Evolutionary conservation across 164 flowering plant species (phyloP), one percentile per base, ranked within the genome.

Genomic region (Vitis labrusca): DNA sequence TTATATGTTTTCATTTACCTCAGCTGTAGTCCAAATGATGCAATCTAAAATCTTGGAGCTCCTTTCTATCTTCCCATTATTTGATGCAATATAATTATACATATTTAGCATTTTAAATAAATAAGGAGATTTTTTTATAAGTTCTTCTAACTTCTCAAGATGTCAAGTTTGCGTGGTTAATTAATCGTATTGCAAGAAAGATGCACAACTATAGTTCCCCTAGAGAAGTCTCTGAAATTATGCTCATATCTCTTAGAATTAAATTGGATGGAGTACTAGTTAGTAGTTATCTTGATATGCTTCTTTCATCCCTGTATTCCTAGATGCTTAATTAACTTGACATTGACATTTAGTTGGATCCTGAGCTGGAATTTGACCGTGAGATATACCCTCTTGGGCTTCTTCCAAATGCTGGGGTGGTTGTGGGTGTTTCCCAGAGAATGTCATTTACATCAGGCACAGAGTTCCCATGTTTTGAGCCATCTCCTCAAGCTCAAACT

Each of bases 401-500:
- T 77, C 93, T 93, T 79, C 97, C 98, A 66, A 89, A 89, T 83
- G 99, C 91, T 66, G 98, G 99, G 61, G 91, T 95, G 32, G 97
- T 95, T 16, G 98, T 95, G 78, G 99, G 99, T 67, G 91, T 93
- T 71, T 89, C 92, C 63, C 99, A 95, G 76, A 85, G 99, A 80
- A 81, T 95, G 92, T 91, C 97, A 52, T 91, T 95, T 86, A 85
- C 97, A 50, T 89, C 96, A 77, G 85, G 92, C 81, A 88, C 98
- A 66, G 99, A 95, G 79, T 95, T 95, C 74, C 99, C 98, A 54
- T 93, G 98, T 82, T 91, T 93, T 83, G 99, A 93, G 86, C 97
- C 97, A 55, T 84, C 93, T 64, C 97, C 99, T 72, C 99, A 95
- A 82, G 99, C 98, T 54, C 99, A 95, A 83, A 95, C 99, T 60